Conservation (phyloP, 1,284 basidiomycete genomes). For the Takashimella koratensis region DNA sequence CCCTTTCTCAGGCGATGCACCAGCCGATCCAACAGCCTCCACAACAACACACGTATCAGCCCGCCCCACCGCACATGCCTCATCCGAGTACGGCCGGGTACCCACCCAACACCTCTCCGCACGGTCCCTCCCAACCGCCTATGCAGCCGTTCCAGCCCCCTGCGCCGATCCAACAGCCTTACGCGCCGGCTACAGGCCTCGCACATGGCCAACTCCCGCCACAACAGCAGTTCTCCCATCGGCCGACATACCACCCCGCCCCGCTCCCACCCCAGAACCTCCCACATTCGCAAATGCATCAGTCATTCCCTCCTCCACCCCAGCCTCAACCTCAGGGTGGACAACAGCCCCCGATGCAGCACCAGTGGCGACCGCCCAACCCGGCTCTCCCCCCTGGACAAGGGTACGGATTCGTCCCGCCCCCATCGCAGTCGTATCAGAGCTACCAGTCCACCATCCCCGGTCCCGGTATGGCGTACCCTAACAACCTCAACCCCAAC, state of each 20-base stretch:
- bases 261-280: background rate
- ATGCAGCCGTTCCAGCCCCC: background rate
- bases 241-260: background rate
- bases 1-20: background rate
- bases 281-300: background rate
- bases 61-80: background rate
- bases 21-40: background rate
- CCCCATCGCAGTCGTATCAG: background rate
- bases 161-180: background rate
- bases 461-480: too few species aligned
- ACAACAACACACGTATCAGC: background rate
- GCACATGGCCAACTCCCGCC: background rate
- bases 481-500: too few species aligned
- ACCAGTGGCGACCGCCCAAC: background rate
- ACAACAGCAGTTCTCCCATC: conserved; percentile 1
- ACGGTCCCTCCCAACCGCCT: background rate
- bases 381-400: background rate
- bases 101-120: background rate
- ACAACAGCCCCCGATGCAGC: background rate
- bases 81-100: background rate
- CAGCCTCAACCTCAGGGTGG: background rate
- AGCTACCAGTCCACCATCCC: too few species aligned
- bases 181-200: background rate
- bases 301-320: background rate
- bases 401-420: background rate